A percentile compares a stretch with the other conserved stretches of the same genome.
These are phyloP conservation scores for Aspergillus niger DNA, from an alignment of 2,329 filamentous ascomycete genomes.

Conservation along the genomic window DNA sequence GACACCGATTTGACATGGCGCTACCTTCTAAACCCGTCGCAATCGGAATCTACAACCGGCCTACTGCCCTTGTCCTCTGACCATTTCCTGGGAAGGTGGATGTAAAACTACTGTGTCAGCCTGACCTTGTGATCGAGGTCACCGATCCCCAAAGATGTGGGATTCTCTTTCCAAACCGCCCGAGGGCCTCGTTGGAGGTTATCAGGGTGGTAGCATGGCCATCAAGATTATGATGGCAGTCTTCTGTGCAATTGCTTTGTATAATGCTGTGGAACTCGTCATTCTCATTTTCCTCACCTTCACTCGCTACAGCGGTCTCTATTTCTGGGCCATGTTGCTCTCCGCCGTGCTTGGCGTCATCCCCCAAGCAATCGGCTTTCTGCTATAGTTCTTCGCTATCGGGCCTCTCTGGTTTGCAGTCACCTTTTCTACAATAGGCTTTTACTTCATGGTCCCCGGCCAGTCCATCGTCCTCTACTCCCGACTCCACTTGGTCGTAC, in stretches of 20 bases:
- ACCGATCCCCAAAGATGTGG: constrained; percentile 10
- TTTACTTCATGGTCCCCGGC: constrained; percentile 62
- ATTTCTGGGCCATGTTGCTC: constrained; percentile 45
- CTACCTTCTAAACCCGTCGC: background rate
- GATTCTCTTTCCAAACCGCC: constrained; percentile 25
- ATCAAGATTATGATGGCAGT: constrained; percentile 35
- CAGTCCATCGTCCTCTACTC: constrained; percentile 66
- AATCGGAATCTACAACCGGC: background rate
- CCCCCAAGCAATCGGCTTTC: constrained; percentile 42
- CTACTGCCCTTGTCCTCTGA: background rate
- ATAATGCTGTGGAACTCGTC: constrained; percentile 51
- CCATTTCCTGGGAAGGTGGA: background rate
- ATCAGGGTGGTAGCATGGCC: constrained; percentile 24
- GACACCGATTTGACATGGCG: background rate
- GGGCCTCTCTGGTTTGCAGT: constrained; percentile 39
- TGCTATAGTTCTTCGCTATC: constrained; percentile 42
- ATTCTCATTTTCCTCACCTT: constrained; percentile 43
- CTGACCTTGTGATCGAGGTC: background rate
- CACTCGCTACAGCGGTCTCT: constrained; percentile 39
- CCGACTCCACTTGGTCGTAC: constrained; percentile 61
- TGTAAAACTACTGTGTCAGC: background rate
- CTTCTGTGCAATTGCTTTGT: constrained; percentile 44
- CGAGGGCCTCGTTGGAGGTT: constrained; percentile 33
- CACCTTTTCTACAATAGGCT: constrained; percentile 53
- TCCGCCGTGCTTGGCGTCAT: constrained; percentile 40